Conservation (phyloP, 805 yeast species). For the Monosporozyma aerobia region DNA sequence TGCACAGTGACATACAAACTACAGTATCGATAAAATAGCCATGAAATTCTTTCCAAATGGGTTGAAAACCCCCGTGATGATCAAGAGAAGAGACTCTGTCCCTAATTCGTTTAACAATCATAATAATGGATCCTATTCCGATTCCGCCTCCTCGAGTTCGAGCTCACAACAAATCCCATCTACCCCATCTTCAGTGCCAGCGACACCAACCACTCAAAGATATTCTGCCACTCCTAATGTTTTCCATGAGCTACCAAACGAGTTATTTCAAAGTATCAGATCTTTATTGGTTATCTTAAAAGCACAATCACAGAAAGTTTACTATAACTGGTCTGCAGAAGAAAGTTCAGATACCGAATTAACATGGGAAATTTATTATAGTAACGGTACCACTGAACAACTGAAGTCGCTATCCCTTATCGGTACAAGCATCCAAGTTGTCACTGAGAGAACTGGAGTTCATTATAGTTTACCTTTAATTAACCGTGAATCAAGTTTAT, state of each 20-base stretch:
- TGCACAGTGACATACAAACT: background rate
- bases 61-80: background rate
- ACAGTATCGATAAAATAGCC: background rate
- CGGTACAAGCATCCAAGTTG: conserved; percentile 3
- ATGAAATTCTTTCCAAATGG: conserved; percentile 1
- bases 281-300: conserved; percentile 12
- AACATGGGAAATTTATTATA: background rate
- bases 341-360: background rate
- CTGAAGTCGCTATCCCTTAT: conserved; percentile 1
- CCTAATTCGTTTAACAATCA: background rate
- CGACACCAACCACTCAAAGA: background rate
- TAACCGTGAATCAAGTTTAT: background rate
- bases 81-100: background rate
- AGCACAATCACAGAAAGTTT: conserved; percentile 11
- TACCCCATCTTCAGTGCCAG: conserved; percentile 1
- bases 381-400: background rate
- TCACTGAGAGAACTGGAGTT: background rate
- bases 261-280: conserved; percentile 6
- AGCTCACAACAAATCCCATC: background rate
- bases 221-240: background rate
- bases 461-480: conserved; percentile 1
- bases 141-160: background rate
- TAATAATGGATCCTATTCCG: background rate
- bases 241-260: conserved; percentile 10
- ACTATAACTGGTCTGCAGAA: conserved; percentile 7